Evolutionary conservation across 768 basidiomycete species (phyloP), one percentile per base, ranked within the genome.

Genomic region (Amanita subjunquillea): DNA sequence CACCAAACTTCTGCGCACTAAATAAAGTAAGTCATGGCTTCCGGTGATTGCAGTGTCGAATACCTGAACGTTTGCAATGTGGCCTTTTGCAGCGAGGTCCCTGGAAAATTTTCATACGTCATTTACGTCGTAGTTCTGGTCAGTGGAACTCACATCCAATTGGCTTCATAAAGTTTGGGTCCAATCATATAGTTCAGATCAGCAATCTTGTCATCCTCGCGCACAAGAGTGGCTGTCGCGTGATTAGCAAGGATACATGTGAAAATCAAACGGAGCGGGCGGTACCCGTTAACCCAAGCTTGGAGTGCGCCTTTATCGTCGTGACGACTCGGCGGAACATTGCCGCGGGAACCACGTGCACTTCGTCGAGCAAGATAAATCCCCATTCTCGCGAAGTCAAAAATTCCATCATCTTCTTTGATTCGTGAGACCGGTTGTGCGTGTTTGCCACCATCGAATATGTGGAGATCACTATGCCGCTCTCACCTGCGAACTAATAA

Each of bases 401-500:
- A 63, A 98, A 99, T 59, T 99, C 94, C 96, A 99, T 99, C 91
- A 98, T 97, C 74, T 98, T 96, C 73, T 96, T 93, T 15, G 96
- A 90, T 63, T 95, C 93, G 65, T 98, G 92, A n/a, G 96, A 96
- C 58, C 96, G 82, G 65, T 97, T 96, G 62, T 93, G 90, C 2
- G 92, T 96, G 65, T 97, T 97, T 29, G 96, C 95, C 48, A 99
- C 94, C 96, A 99, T 99, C 3, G 95, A 97, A 66, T 99, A 99
- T 9, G 96, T 98, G 30, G 95, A 98, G 23, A 99, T 87, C 30
- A 99, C 94, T 56, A 99, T 97, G 34, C 96, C 96, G 57, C 95
- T 92, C 42, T 95, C 93, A 20, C 94, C 94, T 6, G 87, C 84
- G 69, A 99, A 99, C 92, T 97, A 59, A 44, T 27, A 54, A 54